A percentile compares a stretch with the other conserved stretches of the same genome.
phyloP scores from a whole-genome alignment of 352 stramenopile species.

The Phytophthora rubi region DNA sequence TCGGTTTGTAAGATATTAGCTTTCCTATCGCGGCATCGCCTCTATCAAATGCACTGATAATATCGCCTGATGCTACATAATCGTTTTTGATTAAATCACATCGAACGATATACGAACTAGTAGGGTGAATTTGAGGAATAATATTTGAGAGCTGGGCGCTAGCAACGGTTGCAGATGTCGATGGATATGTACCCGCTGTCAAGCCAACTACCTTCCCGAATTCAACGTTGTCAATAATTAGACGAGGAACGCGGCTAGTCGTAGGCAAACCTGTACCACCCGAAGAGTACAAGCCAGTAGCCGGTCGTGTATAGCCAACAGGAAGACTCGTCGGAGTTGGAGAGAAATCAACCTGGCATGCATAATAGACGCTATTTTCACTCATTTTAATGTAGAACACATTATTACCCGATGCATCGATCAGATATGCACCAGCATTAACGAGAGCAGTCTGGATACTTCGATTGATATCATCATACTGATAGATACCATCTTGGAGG shows the following conservation, averaged over 20 bases:
- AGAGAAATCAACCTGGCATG: slow-evolving; percentile 2
- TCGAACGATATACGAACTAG: too few species aligned
- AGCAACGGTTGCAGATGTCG: too few species aligned
- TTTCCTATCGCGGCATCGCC: too few species aligned
- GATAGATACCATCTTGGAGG: slow-evolving; percentile 17
- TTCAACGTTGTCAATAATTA: slow-evolving; percentile 22
- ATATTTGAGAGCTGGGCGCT: too few species aligned
- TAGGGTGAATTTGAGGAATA: too few species aligned
- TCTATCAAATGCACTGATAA: too few species aligned
- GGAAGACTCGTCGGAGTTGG: slow-evolving; percentile 6
- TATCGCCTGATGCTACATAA: too few species aligned
- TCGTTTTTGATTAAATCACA: too few species aligned
- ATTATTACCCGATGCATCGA: slow-evolving; percentile 4
- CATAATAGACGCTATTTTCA: slow-evolving; percentile 21
- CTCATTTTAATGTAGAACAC: slow-evolving; percentile 14
- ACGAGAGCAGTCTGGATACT: slow-evolving; percentile 16
- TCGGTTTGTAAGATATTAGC: too few species aligned
- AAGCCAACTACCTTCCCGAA: not conserved
- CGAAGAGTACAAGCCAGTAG: slow-evolving; percentile 6
- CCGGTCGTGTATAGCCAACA: slow-evolving; percentile 1
- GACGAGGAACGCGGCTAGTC: not conserved
- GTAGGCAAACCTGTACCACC: slow-evolving; percentile 22
- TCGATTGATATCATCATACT: slow-evolving; percentile 5
- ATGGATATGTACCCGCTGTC: too few species aligned
- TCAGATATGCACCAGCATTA: slow-evolving; percentile 15